phyloP scores from a whole-genome alignment of 2,329 filamentous ascomycete genomes.

The Paracoccidioides lutzii region DNA sequence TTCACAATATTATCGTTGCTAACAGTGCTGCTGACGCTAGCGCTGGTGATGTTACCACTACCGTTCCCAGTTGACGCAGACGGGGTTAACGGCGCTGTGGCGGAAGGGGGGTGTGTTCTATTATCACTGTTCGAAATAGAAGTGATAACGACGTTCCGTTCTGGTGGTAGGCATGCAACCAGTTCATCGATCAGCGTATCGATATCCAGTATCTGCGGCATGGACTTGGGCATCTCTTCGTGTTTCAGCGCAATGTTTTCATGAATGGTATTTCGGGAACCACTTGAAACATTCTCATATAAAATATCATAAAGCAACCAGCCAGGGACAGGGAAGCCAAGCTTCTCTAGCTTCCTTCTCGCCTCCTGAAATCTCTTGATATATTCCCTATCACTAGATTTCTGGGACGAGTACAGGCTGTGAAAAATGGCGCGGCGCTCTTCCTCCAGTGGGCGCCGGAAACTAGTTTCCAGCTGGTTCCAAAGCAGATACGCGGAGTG shows the following conservation, averaged over 20 bases:
- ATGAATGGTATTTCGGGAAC: not conserved
- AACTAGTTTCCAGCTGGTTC: not conserved
- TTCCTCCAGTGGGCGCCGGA: not conserved
- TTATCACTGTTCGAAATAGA: not conserved
- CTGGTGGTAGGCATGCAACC: not conserved
- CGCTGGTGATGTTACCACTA: not conserved
- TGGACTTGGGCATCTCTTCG: not conserved
- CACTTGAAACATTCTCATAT: not conserved
- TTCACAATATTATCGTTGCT: not conserved
- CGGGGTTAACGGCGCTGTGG: not conserved
- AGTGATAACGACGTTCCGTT: not conserved
- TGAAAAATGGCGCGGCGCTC: constrained; percentile 1
- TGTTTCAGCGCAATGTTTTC: not conserved
- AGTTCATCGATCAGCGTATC: not conserved
- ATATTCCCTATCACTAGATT: not conserved
- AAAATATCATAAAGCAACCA: constrained; percentile 2
- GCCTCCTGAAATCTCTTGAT: constrained; percentile 1
- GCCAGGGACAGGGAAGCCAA: not conserved
- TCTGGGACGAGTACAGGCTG: not conserved
- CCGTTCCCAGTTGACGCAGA: not conserved
- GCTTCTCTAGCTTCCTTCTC: constrained; percentile 1
- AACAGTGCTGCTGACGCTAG: not conserved
- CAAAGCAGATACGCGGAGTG: not conserved
- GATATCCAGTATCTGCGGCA: not conserved
- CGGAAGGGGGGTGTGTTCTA: not conserved